Percentiles rank a stretch among this genome's conserved stretches.
Evolutionary conservation across 169 alveolate genomes (phyloP).

Genomic region (Fabrea salina): DNA sequence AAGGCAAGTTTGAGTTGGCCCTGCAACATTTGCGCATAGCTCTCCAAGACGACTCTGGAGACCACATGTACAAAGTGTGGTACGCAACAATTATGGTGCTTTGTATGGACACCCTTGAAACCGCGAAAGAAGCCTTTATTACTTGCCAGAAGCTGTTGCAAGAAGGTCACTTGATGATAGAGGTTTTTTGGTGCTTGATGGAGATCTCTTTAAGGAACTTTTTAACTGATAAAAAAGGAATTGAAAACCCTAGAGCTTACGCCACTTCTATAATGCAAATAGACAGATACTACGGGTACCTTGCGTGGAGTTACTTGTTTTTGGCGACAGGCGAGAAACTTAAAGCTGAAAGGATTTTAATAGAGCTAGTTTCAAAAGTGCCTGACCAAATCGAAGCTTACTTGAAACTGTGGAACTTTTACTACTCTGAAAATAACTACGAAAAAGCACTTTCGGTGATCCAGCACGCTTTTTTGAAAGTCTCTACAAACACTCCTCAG

Average conservation of each 20-base stretch:
- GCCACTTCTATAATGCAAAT: conserved; percentile 1
- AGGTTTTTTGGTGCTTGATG: conserved; percentile 12
- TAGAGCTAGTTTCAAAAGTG: background rate
- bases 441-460: background rate
- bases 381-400: conserved; percentile 14
- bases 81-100: background rate
- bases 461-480: background rate
- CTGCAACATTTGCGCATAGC: background rate
- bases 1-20: background rate
- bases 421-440: background rate
- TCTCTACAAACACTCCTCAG: background rate
- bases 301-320: background rate
- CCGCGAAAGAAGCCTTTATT: background rate
- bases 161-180: background rate
- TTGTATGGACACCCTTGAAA: background rate
- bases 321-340: background rate
- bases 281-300: conserved; percentile 2
- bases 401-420: background rate
- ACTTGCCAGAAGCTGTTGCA: background rate
- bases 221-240: background rate
- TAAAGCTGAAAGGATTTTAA: background rate
- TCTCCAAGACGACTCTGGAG: background rate
- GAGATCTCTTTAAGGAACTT: background rate
- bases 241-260: conserved; percentile 3
- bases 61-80: background rate